Evolutionary conservation across 805 yeast genomes (phyloP).

Genomic region (Lipomyces spencermartinsiae): DNA sequence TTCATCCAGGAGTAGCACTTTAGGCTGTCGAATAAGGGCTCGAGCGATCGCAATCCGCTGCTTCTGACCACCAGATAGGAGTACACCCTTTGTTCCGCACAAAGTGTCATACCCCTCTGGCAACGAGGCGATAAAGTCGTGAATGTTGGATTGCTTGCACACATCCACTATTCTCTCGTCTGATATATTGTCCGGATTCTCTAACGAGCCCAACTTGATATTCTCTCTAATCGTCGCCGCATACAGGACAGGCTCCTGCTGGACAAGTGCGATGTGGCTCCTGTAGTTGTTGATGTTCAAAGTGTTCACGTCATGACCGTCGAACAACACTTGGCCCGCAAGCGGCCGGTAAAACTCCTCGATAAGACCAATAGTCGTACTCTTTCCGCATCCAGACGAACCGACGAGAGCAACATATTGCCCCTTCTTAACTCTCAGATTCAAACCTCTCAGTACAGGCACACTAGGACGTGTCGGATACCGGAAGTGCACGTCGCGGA

Average conservation of each 20-base stretch:
- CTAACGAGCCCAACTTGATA: slow-evolving; percentile 57
- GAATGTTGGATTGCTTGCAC: slow-evolving; percentile 59
- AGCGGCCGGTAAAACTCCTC: slow-evolving; percentile 64
- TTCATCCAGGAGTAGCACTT: slow-evolving; percentile 63
- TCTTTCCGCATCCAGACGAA: slow-evolving; percentile 66
- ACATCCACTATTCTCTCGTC: slow-evolving; percentile 53
- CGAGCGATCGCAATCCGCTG: slow-evolving; percentile 70
- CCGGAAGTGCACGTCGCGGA: slow-evolving; percentile 48
- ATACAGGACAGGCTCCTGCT: slow-evolving; percentile 65
- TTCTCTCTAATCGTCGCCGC: slow-evolving; percentile 82
- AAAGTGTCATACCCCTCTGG: slow-evolving; percentile 63
- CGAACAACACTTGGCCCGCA: slow-evolving; percentile 60
- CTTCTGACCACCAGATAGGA: slow-evolving; percentile 68
- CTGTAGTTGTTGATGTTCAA: slow-evolving; percentile 63
- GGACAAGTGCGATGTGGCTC: slow-evolving; percentile 63
- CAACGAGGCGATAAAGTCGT: slow-evolving; percentile 55
- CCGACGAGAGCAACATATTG: slow-evolving; percentile 91
- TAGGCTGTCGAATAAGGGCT: slow-evolving; percentile 63
- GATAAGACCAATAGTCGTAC: slow-evolving; percentile 57
- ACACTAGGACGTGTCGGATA: slow-evolving; percentile 45
- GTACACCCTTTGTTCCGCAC: slow-evolving; percentile 56
- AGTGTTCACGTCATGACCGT: slow-evolving; percentile 79
- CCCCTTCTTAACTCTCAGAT: slow-evolving; percentile 65
- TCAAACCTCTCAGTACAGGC: slow-evolving; percentile 41
- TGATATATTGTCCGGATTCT: slow-evolving; percentile 43